Percentiles rank a stretch among this genome's conserved stretches.
phyloP scores from a whole-genome alignment of 495 filamentous ascomycete species.

The Durotheca rogersii region DNA sequence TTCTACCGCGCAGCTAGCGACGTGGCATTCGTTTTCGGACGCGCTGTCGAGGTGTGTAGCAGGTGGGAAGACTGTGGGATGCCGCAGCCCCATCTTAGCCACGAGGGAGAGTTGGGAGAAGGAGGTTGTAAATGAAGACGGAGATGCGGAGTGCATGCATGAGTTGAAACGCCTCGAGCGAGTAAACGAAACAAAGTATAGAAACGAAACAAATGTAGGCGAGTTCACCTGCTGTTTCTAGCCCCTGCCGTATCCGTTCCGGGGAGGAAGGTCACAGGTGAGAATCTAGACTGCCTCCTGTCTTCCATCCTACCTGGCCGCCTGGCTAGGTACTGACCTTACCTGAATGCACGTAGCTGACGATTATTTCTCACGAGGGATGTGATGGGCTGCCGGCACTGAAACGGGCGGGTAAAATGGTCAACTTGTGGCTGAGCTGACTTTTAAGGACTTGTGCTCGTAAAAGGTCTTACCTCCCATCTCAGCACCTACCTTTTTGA shows the following conservation, averaged over 20 bases:
- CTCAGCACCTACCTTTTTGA: constrained; percentile 21
- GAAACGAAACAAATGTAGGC: neutral
- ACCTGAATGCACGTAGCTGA: neutral
- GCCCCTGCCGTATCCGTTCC: neutral
- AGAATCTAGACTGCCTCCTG: too few species aligned
- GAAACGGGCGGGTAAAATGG: neutral
- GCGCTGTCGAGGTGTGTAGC: neutral
- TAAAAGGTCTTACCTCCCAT: neutral
- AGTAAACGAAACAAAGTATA: too few species aligned
- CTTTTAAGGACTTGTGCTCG: neutral
- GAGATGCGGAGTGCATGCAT: constrained; percentile 4
- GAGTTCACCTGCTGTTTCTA: neutral
- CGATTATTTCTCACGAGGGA: neutral
- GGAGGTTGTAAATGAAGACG: constrained; percentile 7
- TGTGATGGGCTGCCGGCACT: neutral
- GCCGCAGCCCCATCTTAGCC: too few species aligned
- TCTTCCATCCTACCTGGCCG: too few species aligned
- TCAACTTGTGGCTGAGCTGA: neutral
- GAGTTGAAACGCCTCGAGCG: constrained; percentile 10
- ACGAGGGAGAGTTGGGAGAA: neutral
- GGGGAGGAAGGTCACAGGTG: neutral
- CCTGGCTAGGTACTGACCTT: too few species aligned
- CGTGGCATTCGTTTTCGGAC: neutral
- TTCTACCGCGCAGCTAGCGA: neutral
- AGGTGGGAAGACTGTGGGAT: neutral